Conservation (phyloP, 331 rosid genomes). For the Pyrus hybrid region DNA sequence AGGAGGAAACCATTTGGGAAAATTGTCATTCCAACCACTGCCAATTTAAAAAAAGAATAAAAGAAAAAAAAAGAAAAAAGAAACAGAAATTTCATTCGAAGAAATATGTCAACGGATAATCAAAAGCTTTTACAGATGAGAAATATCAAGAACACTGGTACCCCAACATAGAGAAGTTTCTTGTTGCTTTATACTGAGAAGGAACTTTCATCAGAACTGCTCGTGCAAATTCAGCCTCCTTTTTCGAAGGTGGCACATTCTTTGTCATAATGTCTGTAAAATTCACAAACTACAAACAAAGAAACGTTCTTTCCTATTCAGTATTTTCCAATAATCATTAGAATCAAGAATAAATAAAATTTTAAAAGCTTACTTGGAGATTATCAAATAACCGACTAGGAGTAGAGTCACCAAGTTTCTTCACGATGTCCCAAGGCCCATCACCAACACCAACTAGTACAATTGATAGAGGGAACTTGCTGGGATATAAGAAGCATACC, state of each 20-base stretch:
- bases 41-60: conserved; percentile 20
- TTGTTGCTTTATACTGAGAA: conserved; percentile 73
- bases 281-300: conserved; percentile 62
- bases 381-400: conserved; percentile 73
- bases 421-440: conserved; percentile 96
- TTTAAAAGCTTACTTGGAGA: conserved; percentile 49
- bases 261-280: conserved; percentile 68
- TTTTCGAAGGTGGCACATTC: conserved; percentile 40
- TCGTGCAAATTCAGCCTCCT: conserved; percentile 80
- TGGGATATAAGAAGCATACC: conserved; percentile 21
- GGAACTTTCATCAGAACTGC: conserved; percentile 86
- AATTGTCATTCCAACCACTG: conserved; percentile 36
- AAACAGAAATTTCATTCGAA: not conserved
- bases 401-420: conserved; percentile 70
- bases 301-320: not conserved
- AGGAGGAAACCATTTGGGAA: conserved; percentile 12
- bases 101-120: not conserved
- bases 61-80: too few relatives aligned
- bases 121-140: not conserved
- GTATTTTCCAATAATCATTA: not conserved
- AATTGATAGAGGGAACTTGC: conserved; percentile 77
- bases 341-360: not conserved
- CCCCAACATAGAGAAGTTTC: conserved; percentile 62
- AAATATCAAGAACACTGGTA: conserved; percentile 16
- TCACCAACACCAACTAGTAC: conserved; percentile 88